Base-by-base conservation (phyloP, 1,284 basidiomycete species). In the Crocinoboletus sp. region DNA sequence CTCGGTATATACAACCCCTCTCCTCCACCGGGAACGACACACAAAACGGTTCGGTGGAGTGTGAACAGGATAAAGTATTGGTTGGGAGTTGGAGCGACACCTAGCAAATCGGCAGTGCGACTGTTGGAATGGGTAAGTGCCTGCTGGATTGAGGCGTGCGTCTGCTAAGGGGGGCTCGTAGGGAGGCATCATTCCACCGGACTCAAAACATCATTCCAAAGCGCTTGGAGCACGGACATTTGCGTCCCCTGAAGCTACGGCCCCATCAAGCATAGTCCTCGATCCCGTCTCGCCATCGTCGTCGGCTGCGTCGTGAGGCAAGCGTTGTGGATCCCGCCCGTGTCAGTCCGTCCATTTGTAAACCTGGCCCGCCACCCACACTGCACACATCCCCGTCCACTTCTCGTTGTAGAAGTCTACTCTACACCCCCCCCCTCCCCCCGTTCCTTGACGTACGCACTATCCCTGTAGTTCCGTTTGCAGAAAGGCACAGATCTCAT, bases 11-110 rank as follows among this genome's bases (percentile, higher is more conserved):
- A 90, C 69, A 79, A 94, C 65, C 92, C 92, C 15, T 74, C 75
- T 41, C 63, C 80, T 34, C 62, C 41, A 34, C 49, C 30, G 6
- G 59, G 53, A 16, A 30, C 40, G 59, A 73, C 55, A 66, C 68
- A 49, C 73, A 96, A 94, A 68, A 81, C 80, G 19, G 73, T 97
- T 42, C 81, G 89, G 61, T 96, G 92, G 93, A 91, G 92, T 66
- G 83, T 86, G 33, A 82, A 89, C 52, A 80, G 94, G 62, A 92
- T 98, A 67, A 77, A 75, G 48, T 92, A 93, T 63, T 98, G 94
- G 94, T 68, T 98, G 23, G 72, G 73, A 24, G 79, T 88, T 19
- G 94, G 93, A 3, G 94, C 94, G 25, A 70, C 82, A 54, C 94
- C 94, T 0, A 88, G 82, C 37, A 82, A 82, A 55, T 76, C 84